Base-by-base conservation (phyloP, 1,284 basidiomycete species). In the Xanthoconium separans region DNA sequence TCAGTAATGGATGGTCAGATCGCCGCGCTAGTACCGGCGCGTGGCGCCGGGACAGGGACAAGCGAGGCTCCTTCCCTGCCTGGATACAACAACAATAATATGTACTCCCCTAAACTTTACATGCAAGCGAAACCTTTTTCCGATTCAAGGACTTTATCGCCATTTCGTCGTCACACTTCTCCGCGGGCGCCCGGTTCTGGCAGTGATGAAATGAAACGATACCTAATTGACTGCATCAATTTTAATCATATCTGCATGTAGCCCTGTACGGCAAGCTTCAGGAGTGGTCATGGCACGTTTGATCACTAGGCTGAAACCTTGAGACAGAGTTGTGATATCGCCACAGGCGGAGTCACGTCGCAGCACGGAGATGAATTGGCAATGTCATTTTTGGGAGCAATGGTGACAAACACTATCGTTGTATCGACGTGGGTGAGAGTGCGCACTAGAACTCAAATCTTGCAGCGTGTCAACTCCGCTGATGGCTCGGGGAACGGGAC, bases 141-240 rank as follows among this genome's bases (percentile, higher is more conserved):
- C 34, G 18, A 43, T 37, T 44, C 44, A 13, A 44, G 39, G 2
- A 11, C 12, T 33, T 2, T 12, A 43, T 52, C 54, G n/a, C 30
- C 22, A 30, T n/a, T 22, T 12, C 39, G 22, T 27, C 20, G n/a
- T 49, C 34, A 8, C 41, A 44, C 30, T 20, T 16, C 50, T 52
- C 64, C 59, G 60, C 60, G 60, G 59, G 31, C 13, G 11, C 9
- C 40, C 15, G n/a, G 12, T 13, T 48, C 30, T 42, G 37, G 42
- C 13, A 37, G 16, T 30, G 44, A 29, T 37, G 51, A 54, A 54
- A 62, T 52, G 40, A 49, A 59, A 33, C 29, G 31, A 41, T 29
- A 36, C 52, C 36, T 51, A 34, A 51, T 48, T 31, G 29, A 42
- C 41, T 24, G 20, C 12, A 45, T 47, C 54, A 37, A 47, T 40